Percentiles rank a stretch among this genome's conserved stretches.
phyloP scores from a whole-genome alignment of 2,329 filamentous ascomycete species.

The Metarhizium humberi region DNA sequence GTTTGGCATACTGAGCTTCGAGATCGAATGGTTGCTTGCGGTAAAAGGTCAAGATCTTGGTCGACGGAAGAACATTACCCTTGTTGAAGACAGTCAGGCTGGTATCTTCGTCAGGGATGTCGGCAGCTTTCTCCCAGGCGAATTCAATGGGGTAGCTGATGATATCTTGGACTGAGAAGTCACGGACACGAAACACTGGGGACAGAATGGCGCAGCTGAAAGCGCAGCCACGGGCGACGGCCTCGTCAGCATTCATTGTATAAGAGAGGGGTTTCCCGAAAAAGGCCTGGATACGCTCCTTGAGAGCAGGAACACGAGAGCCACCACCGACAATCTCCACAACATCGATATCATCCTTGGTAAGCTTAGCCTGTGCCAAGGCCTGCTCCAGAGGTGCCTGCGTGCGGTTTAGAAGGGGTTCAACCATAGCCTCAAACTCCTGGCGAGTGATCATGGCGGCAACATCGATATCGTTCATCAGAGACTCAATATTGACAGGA shows the following conservation, averaged over 20 bases:
- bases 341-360: slow-evolving; percentile 81
- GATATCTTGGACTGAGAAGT: slow-evolving; percentile 96
- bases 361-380: slow-evolving; percentile 86
- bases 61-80: slow-evolving; percentile 93
- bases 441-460: slow-evolving; percentile 82
- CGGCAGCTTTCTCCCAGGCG: slow-evolving; percentile 95
- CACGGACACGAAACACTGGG: slow-evolving; percentile 94
- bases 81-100: slow-evolving; percentile 95
- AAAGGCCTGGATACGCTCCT: slow-evolving; percentile 80
- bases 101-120: slow-evolving; percentile 97
- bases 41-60: slow-evolving; percentile 99
- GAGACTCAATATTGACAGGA: slow-evolving; percentile 90
- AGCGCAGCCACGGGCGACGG: slow-evolving; percentile 86
- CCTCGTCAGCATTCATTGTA: slow-evolving; percentile 97
- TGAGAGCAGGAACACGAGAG: slow-evolving; percentile 87
- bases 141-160: slow-evolving; percentile 98
- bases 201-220: slow-evolving; percentile 98
- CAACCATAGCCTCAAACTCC: slow-evolving; percentile 84
- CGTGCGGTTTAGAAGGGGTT: slow-evolving; percentile 69
- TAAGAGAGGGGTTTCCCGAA: slow-evolving; percentile 90
- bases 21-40: slow-evolving; percentile 95
- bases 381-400: slow-evolving; percentile 77
- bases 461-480: slow-evolving; percentile 97
- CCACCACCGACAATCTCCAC: slow-evolving; percentile 92
- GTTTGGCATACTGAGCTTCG: slow-evolving; percentile 86